Percentiles rank a stretch among this genome's conserved stretches.
phyloP scores from a whole-genome alignment of 805 yeast genomes.

The Komagataella phaffii region DNA sequence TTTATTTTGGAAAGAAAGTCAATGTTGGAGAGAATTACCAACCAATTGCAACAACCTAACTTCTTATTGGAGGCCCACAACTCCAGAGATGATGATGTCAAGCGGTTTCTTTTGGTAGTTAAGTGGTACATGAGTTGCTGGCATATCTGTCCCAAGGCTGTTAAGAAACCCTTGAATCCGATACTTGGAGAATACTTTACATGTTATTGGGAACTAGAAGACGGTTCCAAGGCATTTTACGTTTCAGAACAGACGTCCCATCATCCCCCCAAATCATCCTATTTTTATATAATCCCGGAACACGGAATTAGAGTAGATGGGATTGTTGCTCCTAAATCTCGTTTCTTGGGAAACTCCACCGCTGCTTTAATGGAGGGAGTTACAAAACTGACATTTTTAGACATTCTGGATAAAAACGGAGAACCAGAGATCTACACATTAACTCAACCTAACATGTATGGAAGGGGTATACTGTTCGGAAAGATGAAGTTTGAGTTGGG shows the following conservation, averaged over 20 bases:
- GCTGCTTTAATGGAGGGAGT: conserved; percentile 96
- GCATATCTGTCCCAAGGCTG: conserved; percentile 98
- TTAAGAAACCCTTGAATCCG: conserved; percentile 93
- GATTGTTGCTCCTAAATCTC: conserved; percentile 71
- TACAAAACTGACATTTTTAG: conserved; percentile 57
- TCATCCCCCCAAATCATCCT: conserved; percentile 96
- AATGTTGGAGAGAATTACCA: conserved; percentile 91
- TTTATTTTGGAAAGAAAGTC: conserved; percentile 90
- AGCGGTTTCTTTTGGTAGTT: conserved; percentile 62
- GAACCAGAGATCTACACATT: conserved; percentile 60
- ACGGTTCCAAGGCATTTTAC: conserved; percentile 59
- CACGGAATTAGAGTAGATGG: conserved; percentile 81
- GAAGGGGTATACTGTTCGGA: conserved; percentile 87
- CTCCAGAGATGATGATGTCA: conserved; percentile 37
- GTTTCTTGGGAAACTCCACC: conserved; percentile 87
- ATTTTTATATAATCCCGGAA: conserved; percentile 78
- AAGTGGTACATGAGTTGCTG: conserved; percentile 92
- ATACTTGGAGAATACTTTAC: conserved; percentile 84
- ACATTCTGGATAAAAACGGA: conserved; percentile 29
- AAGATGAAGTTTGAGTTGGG: conserved; percentile 84
- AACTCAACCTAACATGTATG: conserved; percentile 94
- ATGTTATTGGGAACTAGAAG: conserved; percentile 84
- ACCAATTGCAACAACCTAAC: conserved; percentile 71
- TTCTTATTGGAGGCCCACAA: conserved; percentile 56
- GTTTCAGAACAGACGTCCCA: conserved; percentile 92